Percentiles rank a stretch among this genome's conserved stretches.
phyloP scores from a whole-genome alignment of 1,139 yeast species.

The Blastobotrys ciferrii region DNA sequence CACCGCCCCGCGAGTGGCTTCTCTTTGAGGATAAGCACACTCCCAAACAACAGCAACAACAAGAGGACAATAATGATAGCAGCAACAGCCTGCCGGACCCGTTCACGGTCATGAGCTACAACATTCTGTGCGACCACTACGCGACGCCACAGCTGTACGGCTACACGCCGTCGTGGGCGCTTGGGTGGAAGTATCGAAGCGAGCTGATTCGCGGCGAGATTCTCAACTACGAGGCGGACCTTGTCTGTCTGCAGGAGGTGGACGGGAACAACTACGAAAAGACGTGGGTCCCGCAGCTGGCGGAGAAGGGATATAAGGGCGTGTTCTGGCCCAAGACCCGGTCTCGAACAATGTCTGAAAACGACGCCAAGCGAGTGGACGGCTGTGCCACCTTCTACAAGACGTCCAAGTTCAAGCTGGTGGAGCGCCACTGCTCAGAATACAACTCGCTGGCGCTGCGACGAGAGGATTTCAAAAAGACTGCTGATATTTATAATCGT shows the following conservation, averaged over 20 bases:
- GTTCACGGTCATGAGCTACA: constrained; percentile 82
- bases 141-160: constrained; percentile 91
- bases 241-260: constrained; percentile 92
- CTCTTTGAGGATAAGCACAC: constrained; percentile 68
- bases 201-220: constrained; percentile 73
- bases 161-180: constrained; percentile 96
- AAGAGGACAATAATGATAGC: constrained; percentile 9
- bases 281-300: constrained; percentile 77
- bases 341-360: constrained; percentile 81
- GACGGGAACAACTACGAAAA: constrained; percentile 85
- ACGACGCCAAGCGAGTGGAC: constrained; percentile 86
- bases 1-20: constrained; percentile 80
- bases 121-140: constrained; percentile 91
- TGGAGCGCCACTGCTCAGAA: constrained; percentile 75
- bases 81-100: constrained; percentile 17
- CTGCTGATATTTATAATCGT: constrained; percentile 92
- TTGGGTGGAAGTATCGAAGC: constrained; percentile 90
- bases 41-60: background rate
- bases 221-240: constrained; percentile 61
- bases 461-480: constrained; percentile 84
- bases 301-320: constrained; percentile 74
- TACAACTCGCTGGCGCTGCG: constrained; percentile 87
- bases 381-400: constrained; percentile 95
- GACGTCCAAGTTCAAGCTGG: constrained; percentile 61
- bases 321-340: constrained; percentile 84